These are phyloP conservation scores for Nothophaeocryptopus gaeumannii DNA, from an alignment of 2,329 filamentous ascomycete species.

Conservation along the genomic window DNA sequence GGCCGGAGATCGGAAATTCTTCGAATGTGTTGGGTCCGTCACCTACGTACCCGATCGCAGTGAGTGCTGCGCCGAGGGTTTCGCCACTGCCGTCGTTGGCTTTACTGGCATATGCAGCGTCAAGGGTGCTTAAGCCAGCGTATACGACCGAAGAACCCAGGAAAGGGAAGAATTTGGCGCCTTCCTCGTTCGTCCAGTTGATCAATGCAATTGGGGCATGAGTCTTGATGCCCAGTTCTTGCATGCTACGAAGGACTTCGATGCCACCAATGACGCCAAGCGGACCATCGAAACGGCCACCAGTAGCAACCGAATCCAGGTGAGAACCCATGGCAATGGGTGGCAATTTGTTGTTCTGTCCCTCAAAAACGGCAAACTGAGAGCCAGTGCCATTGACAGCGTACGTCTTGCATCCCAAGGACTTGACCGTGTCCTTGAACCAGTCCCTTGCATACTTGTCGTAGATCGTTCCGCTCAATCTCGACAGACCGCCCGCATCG, in stretches of 20 bases:
- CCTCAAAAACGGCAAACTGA: constrained; percentile 26
- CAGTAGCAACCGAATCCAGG: constrained; percentile 22
- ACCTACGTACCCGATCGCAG: constrained; percentile 35
- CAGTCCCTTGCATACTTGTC: constrained; percentile 30
- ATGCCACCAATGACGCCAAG: constrained; percentile 22
- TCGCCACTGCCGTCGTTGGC: constrained; percentile 20
- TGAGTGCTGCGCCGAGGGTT: constrained; percentile 31
- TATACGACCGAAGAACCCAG: constrained; percentile 24
- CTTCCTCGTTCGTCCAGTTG: constrained; percentile 34
- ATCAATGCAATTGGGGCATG: constrained; percentile 27
- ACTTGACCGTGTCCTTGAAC: constrained; percentile 26
- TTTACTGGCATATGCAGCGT: constrained; percentile 29
- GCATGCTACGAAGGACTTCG: constrained; percentile 26
- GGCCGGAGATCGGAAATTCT: constrained; percentile 26
- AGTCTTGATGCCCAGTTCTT: constrained; percentile 33
- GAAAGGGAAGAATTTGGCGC: constrained; percentile 24
- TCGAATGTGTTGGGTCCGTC: constrained; percentile 25
- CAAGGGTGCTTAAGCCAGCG: constrained; percentile 24
- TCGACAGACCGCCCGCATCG: constrained; percentile 15
- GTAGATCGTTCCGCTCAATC: constrained; percentile 20
- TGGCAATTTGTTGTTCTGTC: constrained; percentile 21
- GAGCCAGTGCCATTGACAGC: constrained; percentile 29
- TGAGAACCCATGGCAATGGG: constrained; percentile 32
- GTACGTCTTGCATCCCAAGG: constrained; percentile 26
- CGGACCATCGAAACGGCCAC: constrained; percentile 23